Conservation (phyloP, 352 stramenopile genomes). For the Pythium phragmitis region DNA sequence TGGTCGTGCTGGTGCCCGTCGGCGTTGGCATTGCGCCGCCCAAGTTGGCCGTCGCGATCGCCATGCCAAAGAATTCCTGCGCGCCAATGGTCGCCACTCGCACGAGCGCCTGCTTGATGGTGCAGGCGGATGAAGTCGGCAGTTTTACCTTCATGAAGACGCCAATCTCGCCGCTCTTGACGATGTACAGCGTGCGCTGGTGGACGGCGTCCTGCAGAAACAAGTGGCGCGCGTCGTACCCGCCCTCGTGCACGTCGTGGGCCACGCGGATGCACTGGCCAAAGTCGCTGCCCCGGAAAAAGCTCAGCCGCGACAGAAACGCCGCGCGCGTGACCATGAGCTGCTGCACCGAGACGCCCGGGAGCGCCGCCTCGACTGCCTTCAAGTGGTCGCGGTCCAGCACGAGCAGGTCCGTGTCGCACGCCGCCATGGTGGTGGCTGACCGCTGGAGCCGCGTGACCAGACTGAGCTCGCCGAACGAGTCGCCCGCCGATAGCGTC, state of each 20-base stretch:
- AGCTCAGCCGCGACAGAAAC: constrained; percentile 58
- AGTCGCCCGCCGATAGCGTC: constrained; percentile 62
- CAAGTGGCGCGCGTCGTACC: constrained; percentile 57
- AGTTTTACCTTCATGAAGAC: constrained; percentile 46
- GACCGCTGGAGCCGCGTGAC: constrained; percentile 71
- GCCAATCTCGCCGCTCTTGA: constrained; percentile 65
- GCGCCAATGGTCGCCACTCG: constrained; percentile 70
- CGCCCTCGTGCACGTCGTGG: constrained; percentile 58
- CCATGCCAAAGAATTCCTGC: constrained; percentile 64
- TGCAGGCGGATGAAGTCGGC: neutral
- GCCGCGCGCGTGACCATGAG: constrained; percentile 70
- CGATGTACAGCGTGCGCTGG: constrained; percentile 58
- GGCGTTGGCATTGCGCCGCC: neutral
- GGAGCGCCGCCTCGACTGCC: constrained; percentile 35
- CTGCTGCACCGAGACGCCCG: constrained; percentile 64
- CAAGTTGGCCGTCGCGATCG: constrained; percentile 41
- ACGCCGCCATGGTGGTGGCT: constrained; percentile 57
- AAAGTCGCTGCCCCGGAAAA: constrained; percentile 60
- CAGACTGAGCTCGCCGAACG: constrained; percentile 72
- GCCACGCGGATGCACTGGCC: constrained; percentile 72
- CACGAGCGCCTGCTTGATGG: constrained; percentile 39
- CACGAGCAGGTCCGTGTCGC: constrained; percentile 68
- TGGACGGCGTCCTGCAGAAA: constrained; percentile 57
- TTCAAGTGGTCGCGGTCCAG: constrained; percentile 62
- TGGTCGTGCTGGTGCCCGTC: neutral